Evolutionary conservation across 2,329 filamentous ascomycete species (phyloP).

Genomic region (Thermomyces lanuginosus): DNA sequence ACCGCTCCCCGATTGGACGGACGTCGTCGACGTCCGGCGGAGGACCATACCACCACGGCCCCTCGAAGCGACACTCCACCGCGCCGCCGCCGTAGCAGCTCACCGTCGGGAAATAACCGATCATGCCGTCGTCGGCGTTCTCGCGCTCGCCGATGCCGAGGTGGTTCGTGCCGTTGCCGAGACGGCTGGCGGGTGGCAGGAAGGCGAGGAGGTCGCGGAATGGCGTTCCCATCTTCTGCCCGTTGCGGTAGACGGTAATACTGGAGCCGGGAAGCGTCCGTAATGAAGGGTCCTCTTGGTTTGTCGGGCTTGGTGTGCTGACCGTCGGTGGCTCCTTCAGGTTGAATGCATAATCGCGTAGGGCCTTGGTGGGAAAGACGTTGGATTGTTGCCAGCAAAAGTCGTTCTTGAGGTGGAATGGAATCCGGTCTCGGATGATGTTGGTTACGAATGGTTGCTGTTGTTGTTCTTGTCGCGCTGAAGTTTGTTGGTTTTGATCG

Average conservation of each 20-base stretch:
- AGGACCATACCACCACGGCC: constrained; percentile 80
- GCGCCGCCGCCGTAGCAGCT: constrained; percentile 84
- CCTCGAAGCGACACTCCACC: constrained; percentile 86
- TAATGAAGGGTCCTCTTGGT: constrained; percentile 59
- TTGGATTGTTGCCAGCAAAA: constrained; percentile 66
- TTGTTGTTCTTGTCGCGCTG: constrained; percentile 9
- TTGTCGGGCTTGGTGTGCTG: constrained; percentile 36
- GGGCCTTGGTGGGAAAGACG: constrained; percentile 60
- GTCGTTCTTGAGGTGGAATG: constrained; percentile 83
- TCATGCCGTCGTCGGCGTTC: constrained; percentile 81
- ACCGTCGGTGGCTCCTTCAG: constrained; percentile 30
- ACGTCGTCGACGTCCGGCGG: constrained; percentile 33
- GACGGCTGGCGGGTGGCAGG: constrained; percentile 64
- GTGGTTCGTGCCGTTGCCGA: constrained; percentile 28
- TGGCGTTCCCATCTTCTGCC: constrained; percentile 65
- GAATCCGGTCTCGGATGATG: constrained; percentile 85
- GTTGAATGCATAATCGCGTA: constrained; percentile 50
- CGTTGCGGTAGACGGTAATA: constrained; percentile 89
- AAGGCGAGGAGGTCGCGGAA: constrained; percentile 83
- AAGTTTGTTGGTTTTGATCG: too few species aligned
- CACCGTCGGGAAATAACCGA: constrained; percentile 89
- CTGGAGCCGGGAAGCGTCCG: constrained; percentile 72
- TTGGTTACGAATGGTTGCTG: constrained; percentile 48
- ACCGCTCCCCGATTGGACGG: constrained; percentile 58
- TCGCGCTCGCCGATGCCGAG: constrained; percentile 53